phyloP scores from a whole-genome alignment of 805 yeast species.

The Tetrapisispora nanseiensis region DNA sequence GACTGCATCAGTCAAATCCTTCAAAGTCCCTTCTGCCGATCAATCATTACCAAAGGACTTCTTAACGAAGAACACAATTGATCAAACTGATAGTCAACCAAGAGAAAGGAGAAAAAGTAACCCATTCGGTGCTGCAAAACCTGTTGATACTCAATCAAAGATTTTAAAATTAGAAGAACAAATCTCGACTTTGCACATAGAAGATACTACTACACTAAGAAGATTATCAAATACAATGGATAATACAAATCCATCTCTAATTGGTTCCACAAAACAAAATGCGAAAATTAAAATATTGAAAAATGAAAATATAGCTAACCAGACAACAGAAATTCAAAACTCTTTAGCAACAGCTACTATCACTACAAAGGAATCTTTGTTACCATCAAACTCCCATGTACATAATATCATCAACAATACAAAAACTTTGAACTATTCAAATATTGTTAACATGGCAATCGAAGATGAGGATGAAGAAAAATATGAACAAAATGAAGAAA shows the following conservation, averaged over 20 bases:
- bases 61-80: background rate
- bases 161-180: slow-evolving; percentile 52
- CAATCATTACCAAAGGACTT: slow-evolving; percentile 10
- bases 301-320: slow-evolving; percentile 1
- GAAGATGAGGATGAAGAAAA: background rate
- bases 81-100: slow-evolving; percentile 15
- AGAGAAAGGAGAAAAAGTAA: slow-evolving; percentile 37
- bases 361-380: background rate
- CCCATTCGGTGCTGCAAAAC: slow-evolving; percentile 81
- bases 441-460: background rate
- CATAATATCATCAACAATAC: background rate
- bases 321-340: background rate
- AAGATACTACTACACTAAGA: slow-evolving; percentile 30
- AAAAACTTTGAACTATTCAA: slow-evolving; percentile 4
- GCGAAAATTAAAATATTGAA: slow-evolving; percentile 2
- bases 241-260: slow-evolving; percentile 4
- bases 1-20: slow-evolving; percentile 19
- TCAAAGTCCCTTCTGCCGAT: slow-evolving; percentile 22
- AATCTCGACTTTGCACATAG: slow-evolving; percentile 35
- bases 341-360: slow-evolving; percentile 1
- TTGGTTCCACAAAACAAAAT: background rate
- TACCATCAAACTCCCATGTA: background rate
- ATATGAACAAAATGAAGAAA: background rate
- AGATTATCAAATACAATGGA: slow-evolving; percentile 12
- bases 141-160: slow-evolving; percentile 65